phyloP scores from a whole-genome alignment of 2,329 filamentous ascomycete species.

The Penicillium sp. region DNA sequence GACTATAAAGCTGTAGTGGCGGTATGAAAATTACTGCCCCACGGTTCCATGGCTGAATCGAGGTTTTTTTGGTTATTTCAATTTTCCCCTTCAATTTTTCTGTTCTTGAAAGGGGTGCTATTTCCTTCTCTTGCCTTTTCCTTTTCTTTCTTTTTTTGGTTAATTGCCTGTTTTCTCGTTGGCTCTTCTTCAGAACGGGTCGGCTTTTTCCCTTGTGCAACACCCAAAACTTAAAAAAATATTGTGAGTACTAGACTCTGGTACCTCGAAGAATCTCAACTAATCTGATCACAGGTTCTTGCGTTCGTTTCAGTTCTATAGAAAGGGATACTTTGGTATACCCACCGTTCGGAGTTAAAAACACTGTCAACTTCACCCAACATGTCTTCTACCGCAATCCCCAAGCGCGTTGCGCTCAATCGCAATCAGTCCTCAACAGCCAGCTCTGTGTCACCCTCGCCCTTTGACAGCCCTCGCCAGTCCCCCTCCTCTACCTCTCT shows the following conservation, averaged over 20 bases:
- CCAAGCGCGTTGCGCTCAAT: slow-evolving; percentile 49
- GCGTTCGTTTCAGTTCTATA: not conserved
- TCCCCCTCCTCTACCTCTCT: slow-evolving; percentile 85
- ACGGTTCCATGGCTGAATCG: not conserved
- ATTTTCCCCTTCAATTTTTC: slow-evolving; percentile 7
- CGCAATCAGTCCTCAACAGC: slow-evolving; percentile 56
- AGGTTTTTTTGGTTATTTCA: slow-evolving; percentile 8
- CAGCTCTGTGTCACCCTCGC: slow-evolving; percentile 55
- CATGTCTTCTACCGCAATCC: slow-evolving; percentile 53
- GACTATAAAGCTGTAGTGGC: not conserved
- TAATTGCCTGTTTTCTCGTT: slow-evolving; percentile 16
- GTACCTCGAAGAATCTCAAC: not conserved
- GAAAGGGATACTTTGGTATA: not conserved
- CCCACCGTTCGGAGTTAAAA: not conserved
- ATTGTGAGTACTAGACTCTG: not conserved
- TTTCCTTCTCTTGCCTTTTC: slow-evolving; percentile 6
- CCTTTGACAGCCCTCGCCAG: slow-evolving; percentile 58
- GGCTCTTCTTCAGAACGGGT: slow-evolving; percentile 4
- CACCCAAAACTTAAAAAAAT: not conserved
- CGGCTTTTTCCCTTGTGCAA: slow-evolving; percentile 5
- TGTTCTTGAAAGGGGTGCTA: not conserved
- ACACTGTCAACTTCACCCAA: slow-evolving; percentile 1
- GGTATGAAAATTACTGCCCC: slow-evolving; percentile 16
- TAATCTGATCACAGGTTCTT: not conserved
- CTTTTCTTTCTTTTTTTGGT: slow-evolving; percentile 6